Evolutionary conservation across 225 moss, liverwort and hornwort genomes (phyloP), one percentile per base, ranked within the genome.

Genomic region (Physcomitrellopsis africana): DNA sequence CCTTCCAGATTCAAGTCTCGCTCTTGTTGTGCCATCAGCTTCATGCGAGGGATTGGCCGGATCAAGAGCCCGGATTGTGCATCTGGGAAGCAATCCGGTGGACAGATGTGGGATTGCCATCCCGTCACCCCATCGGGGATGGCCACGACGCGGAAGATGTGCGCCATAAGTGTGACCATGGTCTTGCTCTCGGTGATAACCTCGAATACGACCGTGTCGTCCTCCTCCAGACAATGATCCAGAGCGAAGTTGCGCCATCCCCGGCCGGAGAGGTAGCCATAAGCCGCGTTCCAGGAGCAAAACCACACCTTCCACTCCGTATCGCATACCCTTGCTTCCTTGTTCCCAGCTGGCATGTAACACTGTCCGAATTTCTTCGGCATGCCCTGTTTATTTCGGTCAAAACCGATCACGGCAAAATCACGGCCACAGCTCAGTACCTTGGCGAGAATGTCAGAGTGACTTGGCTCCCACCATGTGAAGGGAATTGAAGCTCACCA

Each of bases 231-330:
- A 48, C 84, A 81, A 22, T 84, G 84, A 22, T 81, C 67, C 3
- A 84, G 55, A 3, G 81, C 81, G 17, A 84, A 84, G 71, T 75
- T 74, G 16, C 75, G 77, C 81, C 81, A 81, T 1, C 73, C 84
- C 2, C 74, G 77, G 11, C 77, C 81, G 0, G 51, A 6, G 0
- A 78, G 60, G 37, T 84, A 78, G 0, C 45, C 44, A 61, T 78
- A 68, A 10, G 0, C 1, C 4, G 74, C 46, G 48, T 78, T 84
- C 84, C 84, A 84, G 3, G 54, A 0, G 37, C 77, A 77, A 15
- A 12, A 63, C 84, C 81, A 84, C 27, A 56, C 66, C 23, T 58
- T 68, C 56, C 71, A 77, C 12, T 11, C 17, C 5, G 71, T 12
- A 43, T 84, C 81, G 9, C 70, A 67, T 52, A 63, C 51, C 0